These are phyloP conservation scores for Pseudozyma tsukubaensis DNA, from an alignment of 1,284 basidiomycete species.

Conservation along the genomic window DNA sequence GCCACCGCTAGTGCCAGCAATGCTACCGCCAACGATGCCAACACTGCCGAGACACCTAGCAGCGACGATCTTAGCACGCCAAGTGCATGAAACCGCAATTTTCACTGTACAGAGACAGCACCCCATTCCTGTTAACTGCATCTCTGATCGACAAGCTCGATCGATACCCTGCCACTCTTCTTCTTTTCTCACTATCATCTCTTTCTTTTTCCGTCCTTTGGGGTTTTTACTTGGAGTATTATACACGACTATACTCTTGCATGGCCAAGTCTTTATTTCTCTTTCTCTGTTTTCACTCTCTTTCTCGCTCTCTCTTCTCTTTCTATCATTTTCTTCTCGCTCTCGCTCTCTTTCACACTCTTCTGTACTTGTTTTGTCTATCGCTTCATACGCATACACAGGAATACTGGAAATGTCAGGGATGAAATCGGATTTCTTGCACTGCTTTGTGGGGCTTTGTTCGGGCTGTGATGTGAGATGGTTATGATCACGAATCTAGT, in stretches of 20 bases:
- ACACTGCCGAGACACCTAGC: slow-evolving; percentile 2
- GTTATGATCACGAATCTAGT: too few relatives aligned
- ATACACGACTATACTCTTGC: slow-evolving; percentile 26
- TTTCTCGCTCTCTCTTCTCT: slow-evolving; percentile 5
- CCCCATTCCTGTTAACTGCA: not conserved
- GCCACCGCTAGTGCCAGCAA: slow-evolving; percentile 5
- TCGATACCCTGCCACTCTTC: not conserved
- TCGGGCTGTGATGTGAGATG: not conserved
- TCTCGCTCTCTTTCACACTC: slow-evolving; percentile 2
- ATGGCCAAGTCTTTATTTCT: slow-evolving; percentile 6
- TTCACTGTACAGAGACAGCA: not conserved
- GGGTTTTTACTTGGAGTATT: slow-evolving; percentile 13
- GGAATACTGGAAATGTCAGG: not conserved
- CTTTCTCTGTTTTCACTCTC: slow-evolving; percentile 1
- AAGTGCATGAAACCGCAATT: slow-evolving; percentile 19
- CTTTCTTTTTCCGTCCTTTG: not conserved
- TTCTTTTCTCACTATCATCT: slow-evolving; percentile 4
- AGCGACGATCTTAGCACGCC: slow-evolving; percentile 15
- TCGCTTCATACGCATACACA: slow-evolving; percentile 1
- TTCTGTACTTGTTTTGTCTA: slow-evolving; percentile 9
- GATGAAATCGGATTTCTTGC: not conserved
- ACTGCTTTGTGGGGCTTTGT: not conserved
- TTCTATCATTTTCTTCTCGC: slow-evolving; percentile 3
- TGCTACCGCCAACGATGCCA: not conserved
- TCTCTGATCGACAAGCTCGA: not conserved